A percentile compares a stretch with the other conserved stretches of the same genome.
These are phyloP conservation scores for Starmerella davenportii DNA, from an alignment of 805 yeast genomes.

Conservation along the genomic window DNA sequence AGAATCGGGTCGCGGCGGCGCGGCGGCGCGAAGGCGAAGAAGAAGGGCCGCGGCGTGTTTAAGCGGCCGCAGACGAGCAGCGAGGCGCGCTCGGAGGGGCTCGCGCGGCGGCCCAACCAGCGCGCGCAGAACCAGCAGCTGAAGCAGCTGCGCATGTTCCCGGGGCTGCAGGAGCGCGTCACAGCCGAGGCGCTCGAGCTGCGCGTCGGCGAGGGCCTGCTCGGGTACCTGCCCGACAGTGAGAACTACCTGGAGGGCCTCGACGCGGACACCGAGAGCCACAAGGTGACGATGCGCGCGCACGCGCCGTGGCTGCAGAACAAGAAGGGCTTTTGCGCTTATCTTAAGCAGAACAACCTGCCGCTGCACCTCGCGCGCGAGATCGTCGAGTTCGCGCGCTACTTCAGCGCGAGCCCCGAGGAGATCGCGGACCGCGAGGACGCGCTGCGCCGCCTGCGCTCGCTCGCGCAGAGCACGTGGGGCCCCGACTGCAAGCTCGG, in stretches of 20 bases:
- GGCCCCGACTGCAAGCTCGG: conserved; percentile 57
- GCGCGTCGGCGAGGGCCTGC: conserved; percentile 3
- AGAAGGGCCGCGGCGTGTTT: too few species aligned
- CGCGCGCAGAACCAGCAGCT: background rate
- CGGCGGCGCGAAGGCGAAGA: too few species aligned
- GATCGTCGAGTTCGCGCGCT: conserved; percentile 64
- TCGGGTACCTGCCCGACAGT: background rate
- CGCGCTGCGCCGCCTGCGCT: conserved; percentile 43
- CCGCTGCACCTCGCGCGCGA: conserved; percentile 79
- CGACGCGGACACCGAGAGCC: conserved; percentile 1
- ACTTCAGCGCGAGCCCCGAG: conserved; percentile 63
- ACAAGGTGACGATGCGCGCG: conserved; percentile 1
- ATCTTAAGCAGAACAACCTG: conserved; percentile 17
- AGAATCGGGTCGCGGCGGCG: too few species aligned
- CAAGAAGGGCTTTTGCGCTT: background rate
- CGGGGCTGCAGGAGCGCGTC: conserved; percentile 1
- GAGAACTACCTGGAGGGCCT: background rate
- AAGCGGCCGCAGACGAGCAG: too few species aligned
- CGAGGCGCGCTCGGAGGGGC: conserved; percentile 24
- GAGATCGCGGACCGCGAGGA: conserved; percentile 54
- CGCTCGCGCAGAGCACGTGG: conserved; percentile 43
- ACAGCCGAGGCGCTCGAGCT: conserved; percentile 1
- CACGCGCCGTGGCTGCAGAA: conserved; percentile 5
- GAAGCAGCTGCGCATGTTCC: conserved; percentile 2
- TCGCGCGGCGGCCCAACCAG: background rate